These are phyloP conservation scores for Blakeslea trispora DNA, from an alignment of 371 early-diverging fungal genomes.

Conservation along the genomic window DNA sequence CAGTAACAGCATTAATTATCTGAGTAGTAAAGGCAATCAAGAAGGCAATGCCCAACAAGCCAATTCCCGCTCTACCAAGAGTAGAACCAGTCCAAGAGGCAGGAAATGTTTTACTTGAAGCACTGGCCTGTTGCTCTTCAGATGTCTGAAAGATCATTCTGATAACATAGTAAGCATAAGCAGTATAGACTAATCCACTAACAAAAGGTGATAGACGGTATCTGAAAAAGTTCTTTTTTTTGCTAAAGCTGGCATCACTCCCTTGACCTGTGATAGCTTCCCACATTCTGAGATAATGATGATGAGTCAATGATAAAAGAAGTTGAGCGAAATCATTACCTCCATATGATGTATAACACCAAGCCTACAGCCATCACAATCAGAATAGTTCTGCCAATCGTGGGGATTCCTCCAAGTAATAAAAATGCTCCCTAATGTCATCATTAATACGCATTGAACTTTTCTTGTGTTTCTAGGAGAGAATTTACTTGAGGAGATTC, in stretches of 20 bases:
- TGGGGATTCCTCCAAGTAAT: conserved; percentile 44
- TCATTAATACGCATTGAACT: background rate
- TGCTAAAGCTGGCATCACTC: conserved; percentile 36
- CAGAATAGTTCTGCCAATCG: conserved; percentile 38
- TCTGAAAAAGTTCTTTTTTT: conserved; percentile 47
- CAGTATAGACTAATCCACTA: conserved; percentile 44
- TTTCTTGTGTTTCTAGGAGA: too few species aligned
- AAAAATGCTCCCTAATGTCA: conserved; percentile 42
- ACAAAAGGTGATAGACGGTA: conserved; percentile 53
- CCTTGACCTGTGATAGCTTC: conserved; percentile 53
- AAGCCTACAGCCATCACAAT: conserved; percentile 49
- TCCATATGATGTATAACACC: conserved; percentile 47
- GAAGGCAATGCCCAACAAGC: conserved; percentile 42
- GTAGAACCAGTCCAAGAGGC: conserved; percentile 35
- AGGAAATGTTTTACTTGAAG: conserved; percentile 46
- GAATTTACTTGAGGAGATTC: conserved; percentile 49
- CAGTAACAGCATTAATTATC: conserved; percentile 42
- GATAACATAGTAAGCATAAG: conserved; percentile 46
- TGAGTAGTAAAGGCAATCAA: conserved; percentile 49
- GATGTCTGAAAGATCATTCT: conserved; percentile 44
- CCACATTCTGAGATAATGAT: conserved; percentile 34
- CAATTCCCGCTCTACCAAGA: conserved; percentile 43
- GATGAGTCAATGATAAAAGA: background rate
- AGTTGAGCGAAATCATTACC: conserved; percentile 18
- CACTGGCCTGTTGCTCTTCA: conserved; percentile 36